These are phyloP conservation scores for Rosa multiflora DNA, from an alignment of 306 rosid genomes.

Conservation along the genomic window DNA sequence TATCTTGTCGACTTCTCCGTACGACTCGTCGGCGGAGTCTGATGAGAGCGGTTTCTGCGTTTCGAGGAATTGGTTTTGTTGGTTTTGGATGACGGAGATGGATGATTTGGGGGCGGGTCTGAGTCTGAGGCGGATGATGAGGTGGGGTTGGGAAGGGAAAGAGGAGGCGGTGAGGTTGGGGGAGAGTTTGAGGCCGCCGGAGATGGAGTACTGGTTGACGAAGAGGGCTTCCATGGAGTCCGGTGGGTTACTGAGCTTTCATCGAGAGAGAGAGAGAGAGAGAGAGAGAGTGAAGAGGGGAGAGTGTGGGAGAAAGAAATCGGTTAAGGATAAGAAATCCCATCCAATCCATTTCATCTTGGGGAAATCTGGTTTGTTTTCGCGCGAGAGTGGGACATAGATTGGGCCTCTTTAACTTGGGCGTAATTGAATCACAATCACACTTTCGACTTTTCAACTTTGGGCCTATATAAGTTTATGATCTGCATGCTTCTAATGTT, in stretches of 20 bases:
- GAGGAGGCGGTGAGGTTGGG: conserved; percentile 26
- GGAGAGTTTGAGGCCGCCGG: conserved; percentile 50
- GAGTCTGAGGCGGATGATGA: conserved; percentile 22
- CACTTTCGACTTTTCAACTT: too few species aligned
- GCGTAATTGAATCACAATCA: not conserved
- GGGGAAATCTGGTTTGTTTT: conserved; percentile 12
- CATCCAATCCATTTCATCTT: conserved; percentile 42
- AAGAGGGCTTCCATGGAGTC: conserved; percentile 65
- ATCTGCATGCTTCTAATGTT: too few species aligned
- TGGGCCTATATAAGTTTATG: too few species aligned
- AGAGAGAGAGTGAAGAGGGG: not conserved
- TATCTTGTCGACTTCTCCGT: conserved; percentile 73
- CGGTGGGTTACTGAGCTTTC: conserved; percentile 3
- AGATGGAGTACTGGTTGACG: conserved; percentile 46
- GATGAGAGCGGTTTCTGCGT: not conserved
- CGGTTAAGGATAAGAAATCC: conserved; percentile 59
- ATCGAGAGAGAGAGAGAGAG: not conserved
- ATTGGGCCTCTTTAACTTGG: not conserved
- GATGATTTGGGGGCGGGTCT: conserved; percentile 20
- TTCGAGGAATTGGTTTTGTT: conserved; percentile 12
- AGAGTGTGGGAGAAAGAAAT: not conserved
- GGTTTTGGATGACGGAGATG: conserved; percentile 47
- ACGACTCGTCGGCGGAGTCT: conserved; percentile 38
- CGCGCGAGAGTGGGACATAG: conserved; percentile 1
- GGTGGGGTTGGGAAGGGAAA: conserved; percentile 12